These are phyloP conservation scores for Pyrenopolyporus hunteri DNA, from an alignment of 495 filamentous ascomycete genomes.

Conservation along the genomic window DNA sequence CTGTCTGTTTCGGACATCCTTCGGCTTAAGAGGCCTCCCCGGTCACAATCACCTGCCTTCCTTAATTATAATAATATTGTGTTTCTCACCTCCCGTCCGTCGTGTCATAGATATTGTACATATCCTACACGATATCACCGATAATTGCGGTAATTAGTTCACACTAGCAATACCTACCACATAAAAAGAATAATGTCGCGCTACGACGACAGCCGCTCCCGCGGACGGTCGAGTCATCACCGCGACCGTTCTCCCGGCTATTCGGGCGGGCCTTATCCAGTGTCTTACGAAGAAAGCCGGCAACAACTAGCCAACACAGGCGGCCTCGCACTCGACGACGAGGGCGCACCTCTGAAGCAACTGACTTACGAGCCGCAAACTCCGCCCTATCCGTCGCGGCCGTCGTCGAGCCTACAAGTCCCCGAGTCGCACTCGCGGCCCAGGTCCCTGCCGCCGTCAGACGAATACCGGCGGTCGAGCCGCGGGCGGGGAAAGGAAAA, in stretches of 20 bases:
- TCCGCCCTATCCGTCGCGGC: slow-evolving; percentile 11
- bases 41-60: background rate
- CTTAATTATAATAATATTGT: slow-evolving; percentile 18
- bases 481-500: slow-evolving; percentile 26
- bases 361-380: slow-evolving; percentile 39
- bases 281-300: slow-evolving; percentile 27
- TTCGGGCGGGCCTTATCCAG: slow-evolving; percentile 11
- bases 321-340: slow-evolving; percentile 12
- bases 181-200: slow-evolving; percentile 35
- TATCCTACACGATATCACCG: too few relatives aligned
- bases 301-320: slow-evolving; percentile 14
- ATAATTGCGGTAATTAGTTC: slow-evolving; percentile 2
- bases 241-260: slow-evolving; percentile 24
- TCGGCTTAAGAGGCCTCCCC: background rate
- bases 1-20: slow-evolving; percentile 6
- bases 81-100: slow-evolving; percentile 9
- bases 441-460: slow-evolving; percentile 32
- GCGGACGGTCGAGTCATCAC: slow-evolving; percentile 23
- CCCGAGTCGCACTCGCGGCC: slow-evolving; percentile 29
- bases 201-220: slow-evolving; percentile 36
- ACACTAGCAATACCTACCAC: background rate
- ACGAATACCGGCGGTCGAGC: slow-evolving; percentile 24
- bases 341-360: slow-evolving; percentile 15
- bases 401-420: slow-evolving; percentile 18
- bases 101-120: too few relatives aligned